phyloP scores from a whole-genome alignment of 169 alveolate species.

The Babesia bovis region DNA sequence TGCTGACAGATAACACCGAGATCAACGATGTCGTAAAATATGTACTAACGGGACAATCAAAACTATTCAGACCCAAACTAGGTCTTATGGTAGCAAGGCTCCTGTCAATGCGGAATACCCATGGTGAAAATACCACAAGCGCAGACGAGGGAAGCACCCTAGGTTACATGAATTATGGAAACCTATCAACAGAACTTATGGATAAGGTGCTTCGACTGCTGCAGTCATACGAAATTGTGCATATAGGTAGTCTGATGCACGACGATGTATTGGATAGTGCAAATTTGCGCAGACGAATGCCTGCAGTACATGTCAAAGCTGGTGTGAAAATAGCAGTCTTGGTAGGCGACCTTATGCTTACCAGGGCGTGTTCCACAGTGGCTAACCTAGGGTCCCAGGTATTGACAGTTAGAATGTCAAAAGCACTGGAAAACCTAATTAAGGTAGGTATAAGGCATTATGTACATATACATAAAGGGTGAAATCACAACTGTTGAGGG shows the following conservation, averaged over 20 bases:
- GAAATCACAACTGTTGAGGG: conserved; percentile 38
- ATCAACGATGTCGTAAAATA: conserved; percentile 14
- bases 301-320: conserved; percentile 70
- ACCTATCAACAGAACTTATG: background rate
- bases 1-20: conserved; percentile 26
- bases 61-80: conserved; percentile 58
- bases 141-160: background rate
- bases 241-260: conserved; percentile 79
- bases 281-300: conserved; percentile 70
- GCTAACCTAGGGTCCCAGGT: conserved; percentile 63
- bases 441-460: conserved; percentile 48
- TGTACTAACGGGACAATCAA: conserved; percentile 24
- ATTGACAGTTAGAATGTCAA: conserved; percentile 61
- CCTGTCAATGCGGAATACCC: background rate
- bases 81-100: conserved; percentile 44
- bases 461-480: conserved; percentile 46
- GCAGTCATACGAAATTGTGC: conserved; percentile 78
- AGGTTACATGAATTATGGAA: background rate
- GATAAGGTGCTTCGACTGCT: conserved; percentile 4
- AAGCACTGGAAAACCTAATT: conserved; percentile 72
- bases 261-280: conserved; percentile 84
- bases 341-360: conserved; percentile 77
- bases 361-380: conserved; percentile 62
- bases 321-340: conserved; percentile 76
- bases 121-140: background rate